Evolutionary conservation across 2,329 filamentous ascomycete species (phyloP), one percentile per base, ranked within the genome.

Genomic region (Cladosporium sp.): DNA sequence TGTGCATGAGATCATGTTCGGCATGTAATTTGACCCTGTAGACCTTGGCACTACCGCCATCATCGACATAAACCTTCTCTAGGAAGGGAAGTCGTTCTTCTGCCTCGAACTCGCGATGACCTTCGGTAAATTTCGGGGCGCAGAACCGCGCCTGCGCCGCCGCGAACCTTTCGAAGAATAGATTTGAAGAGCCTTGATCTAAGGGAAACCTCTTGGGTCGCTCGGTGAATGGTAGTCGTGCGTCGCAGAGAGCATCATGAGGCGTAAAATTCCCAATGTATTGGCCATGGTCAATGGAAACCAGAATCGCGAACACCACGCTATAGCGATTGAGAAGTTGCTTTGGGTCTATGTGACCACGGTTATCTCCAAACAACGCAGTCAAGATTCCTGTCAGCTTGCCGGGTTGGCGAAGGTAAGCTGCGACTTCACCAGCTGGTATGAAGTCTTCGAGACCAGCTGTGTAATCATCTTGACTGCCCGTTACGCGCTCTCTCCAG

Each of bases 1-100:
- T 22, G 11, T 45, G 6, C 15, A 61, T 36, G 8, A 19, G 12
- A 55, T 61, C 57, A 39, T 61, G 47, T 5, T 49, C 28, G 4
- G 17, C 12, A 37, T 62, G 58, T 14, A 62, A n/a, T 30, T 14
- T 56, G 30, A 55, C 25, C 11, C 17, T 43, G 39, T 45, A 55
- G 12, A 55, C 51, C 20, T 19, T 42, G n/a, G 51, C 39, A 19
- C 51, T 55, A 20, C 30, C 51, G 17, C 51, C 51, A 17, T 19
- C 14, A 22, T 25, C 51, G 15, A 40, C 6, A 6, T 20, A n/a
- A 5, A 5, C 30, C 30, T 55, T 55, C 22, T 36, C 22, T 14
- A 55, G n/a, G 25, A 36, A 55, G 12, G 51, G 51, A 17, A 55
- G 12, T 15, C 20, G 37, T 14, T 30, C 15, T 9, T 42, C 37